phyloP scores from a whole-genome alignment of 768 basidiomycete genomes.

The Hygrophoropsis aurantiaca region DNA sequence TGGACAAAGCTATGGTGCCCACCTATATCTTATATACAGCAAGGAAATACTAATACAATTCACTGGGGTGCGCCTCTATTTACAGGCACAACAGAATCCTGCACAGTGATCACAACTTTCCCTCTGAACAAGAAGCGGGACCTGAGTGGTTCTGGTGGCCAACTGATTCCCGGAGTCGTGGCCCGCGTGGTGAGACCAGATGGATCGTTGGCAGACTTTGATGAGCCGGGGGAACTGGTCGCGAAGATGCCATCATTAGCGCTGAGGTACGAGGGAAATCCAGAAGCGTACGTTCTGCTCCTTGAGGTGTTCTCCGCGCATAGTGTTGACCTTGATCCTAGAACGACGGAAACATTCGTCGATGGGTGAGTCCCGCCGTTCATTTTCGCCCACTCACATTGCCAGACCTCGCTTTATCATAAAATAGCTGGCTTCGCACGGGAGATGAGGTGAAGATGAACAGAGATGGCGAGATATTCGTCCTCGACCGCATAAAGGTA shows the following conservation, averaged over 20 bases:
- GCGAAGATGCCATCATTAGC: slow-evolving; percentile 62
- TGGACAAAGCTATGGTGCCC: slow-evolving; percentile 60
- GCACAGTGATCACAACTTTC: slow-evolving; percentile 49
- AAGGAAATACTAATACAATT: no score
- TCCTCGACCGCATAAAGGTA: slow-evolving; percentile 76
- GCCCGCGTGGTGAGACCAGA: slow-evolving; percentile 60
- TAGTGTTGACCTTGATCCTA: slow-evolving; percentile 22
- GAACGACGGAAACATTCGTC: slow-evolving; percentile 63
- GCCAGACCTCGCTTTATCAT: slow-evolving; percentile 1
- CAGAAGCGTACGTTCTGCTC: slow-evolving; percentile 50
- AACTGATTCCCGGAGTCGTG: slow-evolving; percentile 54
- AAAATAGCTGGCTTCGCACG: slow-evolving; percentile 59
- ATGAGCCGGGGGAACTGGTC: slow-evolving; percentile 63
- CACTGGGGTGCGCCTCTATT: no score
- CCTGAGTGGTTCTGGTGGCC: slow-evolving; percentile 55
- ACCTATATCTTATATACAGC: no score
- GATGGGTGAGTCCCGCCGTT: slow-evolving; percentile 34
- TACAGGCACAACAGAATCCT: slow-evolving; percentile 65
- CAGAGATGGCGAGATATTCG: slow-evolving; percentile 58
- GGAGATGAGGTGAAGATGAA: slow-evolving; percentile 73
- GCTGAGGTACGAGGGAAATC: slow-evolving; percentile 56
- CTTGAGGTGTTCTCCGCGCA: neutral
- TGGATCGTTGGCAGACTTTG: slow-evolving; percentile 52
- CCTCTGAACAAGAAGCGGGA: slow-evolving; percentile 44
- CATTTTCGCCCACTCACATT: neutral